Evolutionary conservation across 352 stramenopile species (phyloP), one percentile per base, ranked within the genome.

Genomic region (Phytopythium helicoides): DNA sequence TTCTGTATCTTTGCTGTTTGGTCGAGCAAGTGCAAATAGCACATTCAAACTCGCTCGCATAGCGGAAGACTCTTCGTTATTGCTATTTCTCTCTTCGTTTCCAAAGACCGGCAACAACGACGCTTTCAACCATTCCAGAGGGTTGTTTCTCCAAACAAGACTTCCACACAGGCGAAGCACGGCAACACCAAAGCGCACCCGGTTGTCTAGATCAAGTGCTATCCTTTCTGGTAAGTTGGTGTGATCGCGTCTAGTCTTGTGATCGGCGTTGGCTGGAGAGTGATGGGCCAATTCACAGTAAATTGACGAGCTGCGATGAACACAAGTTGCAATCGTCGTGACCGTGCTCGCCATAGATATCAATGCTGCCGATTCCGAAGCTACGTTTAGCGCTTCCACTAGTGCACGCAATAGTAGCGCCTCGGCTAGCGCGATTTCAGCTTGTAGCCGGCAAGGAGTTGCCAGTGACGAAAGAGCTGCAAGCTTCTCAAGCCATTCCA

Each of bases 381-480:
- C 6, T 14, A 22, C 33, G 23, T 22, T 16, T 16, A 51, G 3
- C 26, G 45, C 7, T 10, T 40, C 45, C 21, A 73, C 45, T 22
- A 73, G 48, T 2, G 54, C 48, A 25, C 54, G 56, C 35, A 74
- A 37, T 34, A 76, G 62, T 11, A 72, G 54, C 18, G 62, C 49
- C 31, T 81, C 71, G 1, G 65, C 68, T 15, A 78, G 26, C 33
- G 65, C 66, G 1, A 62, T 19, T 10, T 56, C 49, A 22, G 58
- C 52, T 15, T 51, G 36, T 14, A 72, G 50, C 2, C 47, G 54
- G 21, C 31, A 73, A 19, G 68, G 62, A 22, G 36, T 51, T 11
- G 71, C 75, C 18, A 74, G 52, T 8, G 68, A 70, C 12, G 63
- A 18, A 6, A 81, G 48, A 6, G 66, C 71, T 6, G 35, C 37